Conservation (phyloP, 2,329 filamentous ascomycete species). For the Pseudogymnoascus sp. region DNA sequence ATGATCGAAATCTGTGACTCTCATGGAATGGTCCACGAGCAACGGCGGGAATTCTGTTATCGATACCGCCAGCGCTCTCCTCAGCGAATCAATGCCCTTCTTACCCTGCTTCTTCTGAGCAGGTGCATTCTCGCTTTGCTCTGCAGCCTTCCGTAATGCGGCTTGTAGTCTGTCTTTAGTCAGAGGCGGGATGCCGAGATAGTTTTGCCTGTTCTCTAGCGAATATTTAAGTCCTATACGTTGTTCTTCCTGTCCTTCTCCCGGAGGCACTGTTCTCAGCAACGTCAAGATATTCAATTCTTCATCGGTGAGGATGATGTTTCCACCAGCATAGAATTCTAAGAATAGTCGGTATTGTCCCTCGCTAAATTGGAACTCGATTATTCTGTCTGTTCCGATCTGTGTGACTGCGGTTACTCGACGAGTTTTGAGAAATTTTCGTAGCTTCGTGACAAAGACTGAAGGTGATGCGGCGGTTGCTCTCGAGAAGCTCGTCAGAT, state of each 20-base stretch:
- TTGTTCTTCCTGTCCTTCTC: constrained; percentile 75
- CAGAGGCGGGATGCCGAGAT: constrained; percentile 61
- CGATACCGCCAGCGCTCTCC: constrained; percentile 70
- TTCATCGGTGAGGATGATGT: constrained; percentile 83
- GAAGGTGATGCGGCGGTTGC: constrained; percentile 79
- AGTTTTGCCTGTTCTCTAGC: constrained; percentile 77
- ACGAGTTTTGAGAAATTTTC: constrained; percentile 81
- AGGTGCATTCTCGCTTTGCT: constrained; percentile 44
- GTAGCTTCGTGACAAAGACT: constrained; percentile 71
- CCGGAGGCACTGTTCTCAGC: constrained; percentile 69
- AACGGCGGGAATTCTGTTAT: constrained; percentile 86
- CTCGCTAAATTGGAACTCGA: constrained; percentile 89
- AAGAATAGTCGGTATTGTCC: constrained; percentile 79
- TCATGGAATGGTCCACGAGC: constrained; percentile 77
- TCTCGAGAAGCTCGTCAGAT: constrained; percentile 83
- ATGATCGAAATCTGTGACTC: constrained; percentile 59
- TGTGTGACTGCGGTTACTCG: constrained; percentile 73
- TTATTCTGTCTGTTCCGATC: constrained; percentile 85
- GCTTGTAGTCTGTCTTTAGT: constrained; percentile 63
- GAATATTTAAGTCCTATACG: constrained; percentile 70
- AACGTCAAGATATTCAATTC: constrained; percentile 75
- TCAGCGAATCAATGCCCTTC: constrained; percentile 65
- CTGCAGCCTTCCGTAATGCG: constrained; percentile 58
- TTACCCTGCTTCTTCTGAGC: constrained; percentile 54
- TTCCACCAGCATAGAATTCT: constrained; percentile 94